phyloP scores from a whole-genome alignment of 1,139 yeast genomes.

The Sugiyamaella xylanicola region DNA sequence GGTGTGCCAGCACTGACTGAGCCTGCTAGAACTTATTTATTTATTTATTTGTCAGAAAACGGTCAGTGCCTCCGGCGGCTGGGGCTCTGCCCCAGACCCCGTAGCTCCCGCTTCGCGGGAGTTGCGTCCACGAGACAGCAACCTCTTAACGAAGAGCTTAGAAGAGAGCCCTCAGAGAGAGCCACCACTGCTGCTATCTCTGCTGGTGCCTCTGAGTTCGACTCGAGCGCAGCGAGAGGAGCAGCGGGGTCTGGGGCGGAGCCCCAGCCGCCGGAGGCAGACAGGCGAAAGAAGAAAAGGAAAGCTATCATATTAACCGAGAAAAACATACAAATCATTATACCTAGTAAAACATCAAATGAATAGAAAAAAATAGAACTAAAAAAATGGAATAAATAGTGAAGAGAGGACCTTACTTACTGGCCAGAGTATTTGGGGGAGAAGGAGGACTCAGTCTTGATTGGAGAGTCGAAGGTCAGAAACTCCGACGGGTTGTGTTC shows the following conservation, averaged over 20 bases:
- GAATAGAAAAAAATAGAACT: conserved; percentile 11
- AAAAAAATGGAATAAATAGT: conserved; percentile 17
- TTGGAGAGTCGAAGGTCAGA: conserved; percentile 37
- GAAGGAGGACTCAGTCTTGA: conserved; percentile 31
- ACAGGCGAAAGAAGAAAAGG: background rate
- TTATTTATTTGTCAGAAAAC: conserved; percentile 4
- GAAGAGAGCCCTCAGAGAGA: too few species aligned
- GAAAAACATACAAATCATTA: conserved; percentile 9
- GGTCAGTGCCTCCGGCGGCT: background rate
- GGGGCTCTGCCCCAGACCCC: background rate
- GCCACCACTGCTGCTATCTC: too few species aligned
- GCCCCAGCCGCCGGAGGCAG: conserved; percentile 3
- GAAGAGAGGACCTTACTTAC: background rate
- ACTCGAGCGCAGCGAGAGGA: background rate
- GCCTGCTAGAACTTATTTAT: conserved; percentile 1
- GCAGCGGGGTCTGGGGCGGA: background rate
- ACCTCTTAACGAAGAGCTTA: too few species aligned
- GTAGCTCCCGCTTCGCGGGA: background rate
- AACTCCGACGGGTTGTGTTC: conserved; percentile 16
- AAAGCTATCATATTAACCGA: conserved; percentile 3
- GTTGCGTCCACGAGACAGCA: too few species aligned
- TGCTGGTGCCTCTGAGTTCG: too few species aligned
- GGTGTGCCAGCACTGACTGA: conserved; percentile 82
- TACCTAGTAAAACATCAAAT: conserved; percentile 5
- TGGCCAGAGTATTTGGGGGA: conserved; percentile 14